Percentiles rank a stretch among this genome's conserved stretches.
These are phyloP conservation scores for Mucor sp. DNA, from an alignment of 371 early-diverging fungal species.

Conservation along the genomic window DNA sequence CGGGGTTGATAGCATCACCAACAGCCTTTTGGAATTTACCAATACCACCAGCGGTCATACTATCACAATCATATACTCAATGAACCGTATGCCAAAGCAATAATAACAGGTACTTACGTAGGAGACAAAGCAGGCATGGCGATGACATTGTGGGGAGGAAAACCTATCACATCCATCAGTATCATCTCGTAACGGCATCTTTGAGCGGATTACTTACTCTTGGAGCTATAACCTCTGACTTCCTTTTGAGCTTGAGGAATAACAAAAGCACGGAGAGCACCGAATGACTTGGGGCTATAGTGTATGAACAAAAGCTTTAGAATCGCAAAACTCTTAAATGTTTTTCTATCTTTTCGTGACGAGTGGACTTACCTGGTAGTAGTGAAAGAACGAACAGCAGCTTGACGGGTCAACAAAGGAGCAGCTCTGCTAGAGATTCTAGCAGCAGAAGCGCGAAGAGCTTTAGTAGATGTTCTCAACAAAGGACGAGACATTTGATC, in stretches of 20 bases:
- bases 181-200: neutral
- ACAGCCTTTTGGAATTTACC: constrained; percentile 94
- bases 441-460: neutral
- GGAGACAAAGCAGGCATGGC: constrained; percentile 99
- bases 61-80: constrained; percentile 3
- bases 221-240: constrained; percentile 10
- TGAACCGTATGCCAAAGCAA: neutral
- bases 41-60: constrained; percentile 97
- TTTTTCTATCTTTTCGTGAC: neutral
- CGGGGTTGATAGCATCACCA: constrained; percentile 92
- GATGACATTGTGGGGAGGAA: constrained; percentile 89
- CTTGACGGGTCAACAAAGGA: constrained; percentile 11
- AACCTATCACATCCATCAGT: constrained; percentile 41
- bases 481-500: constrained; percentile 11
- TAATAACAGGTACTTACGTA: constrained; percentile 56
- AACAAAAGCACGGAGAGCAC: constrained; percentile 11
- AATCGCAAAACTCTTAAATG: neutral
- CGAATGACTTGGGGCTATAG: constrained; percentile 3
- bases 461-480: constrained; percentile 9
- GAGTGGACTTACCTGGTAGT: constrained; percentile 7
- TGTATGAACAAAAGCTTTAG: neutral
- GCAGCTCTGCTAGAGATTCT: constrained; percentile 7
- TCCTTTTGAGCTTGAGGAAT: constrained; percentile 3
- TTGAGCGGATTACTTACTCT: neutral
- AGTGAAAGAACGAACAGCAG: constrained; percentile 3